phyloP scores from a whole-genome alignment of 352 stramenopile species.

The Pseudoperonospora humuli region DNA sequence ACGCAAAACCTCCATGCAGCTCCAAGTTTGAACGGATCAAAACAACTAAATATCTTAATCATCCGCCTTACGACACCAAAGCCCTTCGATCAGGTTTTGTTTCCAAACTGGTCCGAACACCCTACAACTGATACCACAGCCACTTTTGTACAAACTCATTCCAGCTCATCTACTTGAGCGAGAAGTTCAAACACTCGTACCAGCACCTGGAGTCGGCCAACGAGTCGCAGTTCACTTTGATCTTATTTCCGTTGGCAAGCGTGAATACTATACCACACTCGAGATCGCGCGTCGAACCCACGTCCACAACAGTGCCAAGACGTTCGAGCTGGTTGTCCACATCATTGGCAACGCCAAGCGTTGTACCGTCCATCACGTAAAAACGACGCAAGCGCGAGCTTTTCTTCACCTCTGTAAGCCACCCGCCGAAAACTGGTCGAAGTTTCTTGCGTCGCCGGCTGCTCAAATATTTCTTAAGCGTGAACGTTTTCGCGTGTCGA shows the following conservation, averaged over 20 bases:
- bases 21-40: not conserved
- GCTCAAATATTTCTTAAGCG: slow-evolving; percentile 58
- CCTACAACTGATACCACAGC: slow-evolving; percentile 13
- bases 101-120: slow-evolving; percentile 6
- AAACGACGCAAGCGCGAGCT: slow-evolving; percentile 48
- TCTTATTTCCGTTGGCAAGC: slow-evolving; percentile 42
- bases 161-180: slow-evolving; percentile 18
- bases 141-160: slow-evolving; percentile 30
- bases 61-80: slow-evolving; percentile 10
- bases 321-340: slow-evolving; percentile 71
- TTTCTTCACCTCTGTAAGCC: slow-evolving; percentile 57
- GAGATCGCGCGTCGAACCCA: slow-evolving; percentile 51
- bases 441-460: slow-evolving; percentile 63
- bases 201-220: slow-evolving; percentile 57
- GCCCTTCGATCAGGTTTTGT: slow-evolving; percentile 15
- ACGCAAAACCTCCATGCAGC: not conserved
- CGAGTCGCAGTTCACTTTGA: slow-evolving; percentile 72
- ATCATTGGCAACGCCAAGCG: slow-evolving; percentile 64
- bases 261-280: slow-evolving; percentile 64
- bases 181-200: slow-evolving; percentile 66
- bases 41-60: slow-evolving; percentile 27
- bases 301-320: slow-evolving; percentile 54
- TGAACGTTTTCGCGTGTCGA: slow-evolving; percentile 44
- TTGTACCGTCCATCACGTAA: slow-evolving; percentile 67
- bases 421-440: slow-evolving; percentile 63